These are phyloP conservation scores for Irpex sp. DNA, from an alignment of 1,284 basidiomycete genomes.

Conservation along the genomic window DNA sequence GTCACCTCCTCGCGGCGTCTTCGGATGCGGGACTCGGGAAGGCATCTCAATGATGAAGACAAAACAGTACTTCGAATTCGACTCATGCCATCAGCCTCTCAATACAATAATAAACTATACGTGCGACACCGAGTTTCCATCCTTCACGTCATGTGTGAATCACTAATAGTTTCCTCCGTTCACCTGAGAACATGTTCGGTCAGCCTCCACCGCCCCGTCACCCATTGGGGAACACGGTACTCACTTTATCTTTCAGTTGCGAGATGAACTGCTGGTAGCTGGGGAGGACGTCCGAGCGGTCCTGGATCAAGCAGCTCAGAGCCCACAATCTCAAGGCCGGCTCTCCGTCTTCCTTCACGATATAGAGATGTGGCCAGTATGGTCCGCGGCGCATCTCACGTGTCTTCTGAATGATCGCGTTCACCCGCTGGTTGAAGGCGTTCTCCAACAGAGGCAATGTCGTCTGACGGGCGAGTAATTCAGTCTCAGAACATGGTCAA, in stretches of 20 bases:
- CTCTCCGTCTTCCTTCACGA: constrained; percentile 98
- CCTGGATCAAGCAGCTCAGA: constrained; percentile 91
- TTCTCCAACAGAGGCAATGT: constrained; percentile 91
- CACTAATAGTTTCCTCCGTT: constrained; percentile 17
- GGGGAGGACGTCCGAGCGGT: constrained; percentile 90
- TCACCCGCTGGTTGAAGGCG: constrained; percentile 89
- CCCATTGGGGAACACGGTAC: constrained; percentile 7
- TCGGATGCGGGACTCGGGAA: not conserved
- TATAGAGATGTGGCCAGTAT: constrained; percentile 93
- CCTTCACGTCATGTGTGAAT: not conserved
- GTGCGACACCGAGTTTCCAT: not conserved
- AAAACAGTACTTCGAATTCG: not conserved
- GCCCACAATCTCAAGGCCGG: constrained; percentile 93
- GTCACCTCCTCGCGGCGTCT: not conserved
- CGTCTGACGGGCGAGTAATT: constrained; percentile 41
- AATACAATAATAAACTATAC: constrained; percentile 1
- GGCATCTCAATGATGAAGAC: not conserved
- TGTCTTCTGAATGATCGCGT: constrained; percentile 90
- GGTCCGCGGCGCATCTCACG: constrained; percentile 87
- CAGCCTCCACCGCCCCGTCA: not conserved
- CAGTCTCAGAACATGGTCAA: not conserved
- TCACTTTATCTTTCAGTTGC: constrained; percentile 73
- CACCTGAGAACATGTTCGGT: constrained; percentile 12
- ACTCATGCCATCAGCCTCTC: not conserved
- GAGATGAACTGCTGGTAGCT: constrained; percentile 94